Conservation (phyloP, 164 flowering plant genomes). For the Sextonia rubra region DNA sequence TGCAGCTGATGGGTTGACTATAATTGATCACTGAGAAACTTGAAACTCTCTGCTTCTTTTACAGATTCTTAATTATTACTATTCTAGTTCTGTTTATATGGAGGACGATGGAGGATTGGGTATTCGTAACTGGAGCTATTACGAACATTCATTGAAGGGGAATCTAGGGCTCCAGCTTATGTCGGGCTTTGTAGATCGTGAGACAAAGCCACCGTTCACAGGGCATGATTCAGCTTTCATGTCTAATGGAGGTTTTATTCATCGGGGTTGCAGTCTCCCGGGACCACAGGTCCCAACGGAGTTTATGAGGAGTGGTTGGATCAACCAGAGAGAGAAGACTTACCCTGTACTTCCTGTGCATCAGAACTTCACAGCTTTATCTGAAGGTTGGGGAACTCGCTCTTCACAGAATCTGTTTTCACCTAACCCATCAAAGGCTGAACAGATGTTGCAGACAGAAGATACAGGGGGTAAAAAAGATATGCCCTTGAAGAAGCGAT, state of each 20-base stretch:
- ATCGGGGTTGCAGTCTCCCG: conserved; percentile 40
- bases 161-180: conserved; percentile 71
- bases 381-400: conserved; percentile 43
- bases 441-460: conserved; percentile 28
- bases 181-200: conserved; percentile 48
- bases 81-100: conserved; percentile 25
- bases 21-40: background rate
- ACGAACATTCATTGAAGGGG: conserved; percentile 56
- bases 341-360: conserved; percentile 44
- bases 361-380: conserved; percentile 31
- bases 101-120: conserved; percentile 63
- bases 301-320: conserved; percentile 53
- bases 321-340: conserved; percentile 49
- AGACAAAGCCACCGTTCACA: conserved; percentile 43
- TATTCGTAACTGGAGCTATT: conserved; percentile 76
- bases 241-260: conserved; percentile 51
- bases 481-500: conserved; percentile 42
- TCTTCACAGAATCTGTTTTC: conserved; percentile 48
- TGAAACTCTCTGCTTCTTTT: background rate
- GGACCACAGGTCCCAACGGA: conserved; percentile 47
- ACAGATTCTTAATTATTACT: background rate
- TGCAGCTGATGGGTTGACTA: conserved; percentile 15
- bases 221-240: conserved; percentile 47
- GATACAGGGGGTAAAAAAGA: conserved; percentile 41
- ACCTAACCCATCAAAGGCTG: conserved; percentile 32